These are phyloP conservation scores for Mitragyna speciosa DNA, from an alignment of 257 asterid species.

Conservation along the genomic window DNA sequence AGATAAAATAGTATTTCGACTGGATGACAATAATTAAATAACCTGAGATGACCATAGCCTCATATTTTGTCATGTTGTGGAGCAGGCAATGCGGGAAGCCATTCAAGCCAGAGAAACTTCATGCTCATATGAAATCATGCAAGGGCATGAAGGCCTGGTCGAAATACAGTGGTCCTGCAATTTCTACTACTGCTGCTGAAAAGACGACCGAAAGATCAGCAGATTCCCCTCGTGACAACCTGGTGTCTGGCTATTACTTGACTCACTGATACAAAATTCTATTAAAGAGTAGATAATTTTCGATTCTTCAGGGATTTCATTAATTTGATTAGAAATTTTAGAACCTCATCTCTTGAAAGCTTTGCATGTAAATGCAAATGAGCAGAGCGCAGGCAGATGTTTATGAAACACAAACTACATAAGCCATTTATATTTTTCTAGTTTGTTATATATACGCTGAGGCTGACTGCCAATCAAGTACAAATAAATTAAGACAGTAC, in stretches of 20 bases:
- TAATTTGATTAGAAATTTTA: neutral
- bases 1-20: neutral
- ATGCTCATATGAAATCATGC: slow-evolving; percentile 82
- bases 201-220: slow-evolving; percentile 29
- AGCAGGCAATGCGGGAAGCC: slow-evolving; percentile 80
- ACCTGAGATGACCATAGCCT: neutral
- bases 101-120: slow-evolving; percentile 84
- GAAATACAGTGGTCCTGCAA: slow-evolving; percentile 33
- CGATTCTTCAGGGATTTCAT: slow-evolving; percentile 1
- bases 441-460: neutral
- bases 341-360: slow-evolving; percentile 7
- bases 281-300: neutral
- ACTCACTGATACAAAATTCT: slow-evolving; percentile 27
- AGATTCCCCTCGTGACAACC: slow-evolving; percentile 20
- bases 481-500: neutral
- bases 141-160: slow-evolving; percentile 58
- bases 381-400: slow-evolving; percentile 19
- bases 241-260: slow-evolving; percentile 40
- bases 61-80: neutral
- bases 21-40: neutral
- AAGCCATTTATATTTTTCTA: neutral
- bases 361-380: slow-evolving; percentile 25
- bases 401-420: slow-evolving; percentile 9
- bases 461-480: neutral
- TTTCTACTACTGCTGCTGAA: slow-evolving; percentile 23